Evolutionary conservation across 495 filamentous ascomycete species (phyloP), one percentile per base, ranked within the genome.

Genomic region (Penicillium odoratum): DNA sequence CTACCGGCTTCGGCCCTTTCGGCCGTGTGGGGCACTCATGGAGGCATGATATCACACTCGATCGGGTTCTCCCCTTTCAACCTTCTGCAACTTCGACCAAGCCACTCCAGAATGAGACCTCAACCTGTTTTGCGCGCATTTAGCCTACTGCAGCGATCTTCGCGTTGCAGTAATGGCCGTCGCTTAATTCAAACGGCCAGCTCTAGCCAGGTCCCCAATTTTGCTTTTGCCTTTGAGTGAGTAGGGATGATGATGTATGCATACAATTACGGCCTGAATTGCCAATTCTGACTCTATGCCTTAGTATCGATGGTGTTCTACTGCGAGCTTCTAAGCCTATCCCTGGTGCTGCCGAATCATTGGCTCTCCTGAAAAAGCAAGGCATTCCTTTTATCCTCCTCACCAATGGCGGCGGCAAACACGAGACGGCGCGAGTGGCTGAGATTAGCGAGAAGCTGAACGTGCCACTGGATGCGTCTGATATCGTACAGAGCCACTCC

Each of bases 251-350:
- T 51, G 48, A 67, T 62, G 64, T 55, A 58, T 60, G 53, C 55
- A 56, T 31, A 49, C 18, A 56, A 40, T 45, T 44, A 26, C 51
- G 45, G 18, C 29, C 43, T 30, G 51, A 29, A 48, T 55, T 43
- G 45, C 33, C 33, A 5, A 9, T 25, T 51, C 54, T 56, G 50
- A 65, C 18, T 18, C 5, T 16, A 3, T 38, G 16, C 9, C 28
- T 11, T 51, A 96, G 92, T 70, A 96, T 98, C 66, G 94, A 99
- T 69, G 95, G 95, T 58, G 95, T 99, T 28, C 87, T 99, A 18
- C 80, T 97, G n/a, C 91, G 92, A 67, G 85, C 87, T 60, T 84
- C 88, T 0, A 83, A 83, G 53, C 87, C 92, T 8, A 85, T 96
- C 34, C 87, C 92, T n/a, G 85, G 86, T 33, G 95, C 95, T 0